Evolutionary conservation across 2,329 filamentous ascomycete species (phyloP), one percentile per base, ranked within the genome.

Genomic region (Fusarium piperis): DNA sequence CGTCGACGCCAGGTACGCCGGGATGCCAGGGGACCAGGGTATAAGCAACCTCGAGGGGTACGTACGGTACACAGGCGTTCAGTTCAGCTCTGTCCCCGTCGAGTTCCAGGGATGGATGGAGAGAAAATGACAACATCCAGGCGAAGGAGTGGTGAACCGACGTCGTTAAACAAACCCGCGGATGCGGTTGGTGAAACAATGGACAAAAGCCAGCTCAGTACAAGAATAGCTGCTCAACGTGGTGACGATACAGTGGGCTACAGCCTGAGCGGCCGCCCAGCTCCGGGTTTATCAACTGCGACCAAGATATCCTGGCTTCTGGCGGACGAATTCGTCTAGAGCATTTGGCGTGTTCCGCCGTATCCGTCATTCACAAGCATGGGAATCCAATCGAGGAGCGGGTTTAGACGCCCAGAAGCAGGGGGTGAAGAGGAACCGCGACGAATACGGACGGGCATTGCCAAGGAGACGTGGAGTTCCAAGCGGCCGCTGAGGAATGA

Each of bases 351-450:
- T 44, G 38, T 66, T 63, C 63, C 66, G n/a, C 57, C 48, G 55
- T 32, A 48, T 59, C 67, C 46, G 59, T 52, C 63, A 59, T 9
- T 60, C 44, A 35, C 44, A 26, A 38, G 30, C 20, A 28, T 41
- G 46, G 23, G 28, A 61, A 62, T 52, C 70, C 67, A 73, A 73
- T 71, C 18, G 63, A 62, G 44, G 51, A 60, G 59, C 57, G 33
- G 46, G 28, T 65, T 62, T 68, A 73, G 59, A 73, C 70, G 70
- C 70, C 67, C 51, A 70, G 63, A 64, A 65, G 55, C 63, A 73
- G 70, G 64, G 60, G 59, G n/a, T 56, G 26, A 28, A 15, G 16
- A 36, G 57, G 46, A 66, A 59, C 38, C 55, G 36, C 46, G 63
- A 73, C 66, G 48, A 59, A 73, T 73, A 68, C 57, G 59, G 63